Base-by-base conservation (phyloP, 2,329 filamentous ascomycete species). In the Rutstroemia sp. region DNA sequence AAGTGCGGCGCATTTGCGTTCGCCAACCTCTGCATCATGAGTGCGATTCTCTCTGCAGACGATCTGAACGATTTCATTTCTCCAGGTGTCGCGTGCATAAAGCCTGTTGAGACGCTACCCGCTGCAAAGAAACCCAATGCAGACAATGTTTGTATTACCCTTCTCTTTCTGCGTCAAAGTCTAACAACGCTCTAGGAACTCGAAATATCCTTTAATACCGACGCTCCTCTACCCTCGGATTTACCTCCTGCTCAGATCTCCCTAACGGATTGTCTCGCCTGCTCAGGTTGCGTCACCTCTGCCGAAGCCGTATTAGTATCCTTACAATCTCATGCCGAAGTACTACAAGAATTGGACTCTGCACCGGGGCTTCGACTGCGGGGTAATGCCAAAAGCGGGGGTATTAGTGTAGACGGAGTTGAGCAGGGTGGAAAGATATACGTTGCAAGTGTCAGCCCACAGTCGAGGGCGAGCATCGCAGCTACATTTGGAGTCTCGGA, bases 41-140 rank as follows among this genome's bases (percentile, higher is more conserved):
- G 91, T 70, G 94, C 94, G 61, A 99, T 99, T 68, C 87, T 99
- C 67, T 97, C 92, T 56, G 87, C 88, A 68, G 92, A 99, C 76
- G 92, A 96, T 72, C 79, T 99, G 60, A 99, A 99, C 78, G 94
- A 99, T 78, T 99, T 99, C 76, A 99, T 99, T 70, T 94, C 89
- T 57, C 94, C 94, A 14, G 92, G 92, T 60, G 92, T 99, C 68
- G 94, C 94, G 61, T 99, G 94, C 75, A 97, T 99, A 73, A 97
- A 99, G 69, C 94, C 94, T 27, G 81, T 99, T 70, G 94, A 99
- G 72, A 95, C 90, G 2, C 82, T 99, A 14, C 92, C 94, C 2
- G 73, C 79, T 50, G 39, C 47, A n/a, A 78, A 80, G 62, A 74
- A 80, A 37, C 72, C 80, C 23, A 70, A 75, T 51, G 72, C 74